Evolutionary conservation across 331 rosid genomes (phyloP), one percentile per base, ranked within the genome.

Genomic region (Dryas integrifolia): DNA sequence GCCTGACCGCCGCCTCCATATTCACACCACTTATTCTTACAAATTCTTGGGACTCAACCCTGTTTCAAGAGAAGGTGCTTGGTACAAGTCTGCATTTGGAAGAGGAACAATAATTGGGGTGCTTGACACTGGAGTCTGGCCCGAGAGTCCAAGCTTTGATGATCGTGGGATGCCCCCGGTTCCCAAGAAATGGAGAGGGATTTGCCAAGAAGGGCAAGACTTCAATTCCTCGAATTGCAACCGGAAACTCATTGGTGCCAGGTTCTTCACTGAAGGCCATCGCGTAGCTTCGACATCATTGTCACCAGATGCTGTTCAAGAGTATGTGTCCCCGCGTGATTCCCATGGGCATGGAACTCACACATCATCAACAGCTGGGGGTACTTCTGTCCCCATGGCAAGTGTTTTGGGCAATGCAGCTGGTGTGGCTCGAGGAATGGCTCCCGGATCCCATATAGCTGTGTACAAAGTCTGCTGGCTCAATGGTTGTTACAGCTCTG

Each of bases 51-150:
- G 99, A 58, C 89, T 92, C 0, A 72, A 77, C 76, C 76, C 85
- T 3, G 40, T 43, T 72, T 58, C 83, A 0, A 83, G 72, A 74
- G 84, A 80, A 65, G 80, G 88, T 41, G 85, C 88, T 72, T 88
- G 97, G 98, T 77, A 77, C 41, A 92, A 83, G 52, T 88, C 98
- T 0, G 77, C 84, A 14, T 86, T 88, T 46, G 99, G 98, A 7
- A 81, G 80, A 1, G 96, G 99, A 66, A 79, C 88, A 24, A 90
- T 95, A 61, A 87, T 95, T 65, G 99, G 99, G 0, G 86, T 95
- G 41, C 97, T 95, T 61, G 99, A 92, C 38, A 95, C 98, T 0
- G 98, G 99, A 73, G 96, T 95, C 62, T 92, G 98, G 98, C 99
- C 97, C 0, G 99, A 92, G 79, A 88, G 92, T 85, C 98, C 98